Base-by-base conservation (phyloP, 306 rosid genomes). In the Casuarina glauca region DNA sequence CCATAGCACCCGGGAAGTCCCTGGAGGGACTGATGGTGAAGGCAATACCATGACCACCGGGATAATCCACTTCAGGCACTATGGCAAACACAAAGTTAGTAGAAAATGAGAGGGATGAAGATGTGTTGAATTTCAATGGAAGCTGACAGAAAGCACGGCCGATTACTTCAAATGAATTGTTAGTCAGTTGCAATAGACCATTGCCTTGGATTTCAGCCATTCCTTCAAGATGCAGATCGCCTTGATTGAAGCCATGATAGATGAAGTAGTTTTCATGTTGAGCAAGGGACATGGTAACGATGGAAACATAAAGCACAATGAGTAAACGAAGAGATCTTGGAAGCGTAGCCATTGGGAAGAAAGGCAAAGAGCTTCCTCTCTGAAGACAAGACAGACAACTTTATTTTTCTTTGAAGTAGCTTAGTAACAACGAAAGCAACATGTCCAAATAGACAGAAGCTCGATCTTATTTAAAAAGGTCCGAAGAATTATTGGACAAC, bases 1-100 rank as follows among this genome's bases (percentile, higher is more conserved):
- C 42, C 48, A 38, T 4, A 26, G 80, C 82, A 6, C 26, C 73
- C 1, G 79, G 68, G 60, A 82, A 69, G 54, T 70, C 74, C 39
- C 10, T 67, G 3, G 61, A 53, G 26, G 88, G 88, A 57, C 79
- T 43, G 48, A 85, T 44, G 19, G 61, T 62, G 63, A 85, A 82
- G 45, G 70, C 72, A 4, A 82, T 38, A 17, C 84, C 86, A 49
- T 82, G 81, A 79, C 74, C 81, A 2, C 79, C 17, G 8, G 51
- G 51, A 9, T 3, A 36, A 12, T 43, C 62, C 35, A 58, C 3
- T 17, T 7, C 13, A 20, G 39, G 15, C 7, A 58, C 36, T 8
- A 58, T 58, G 32, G 39, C 64, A 58, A 58, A 58, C 35, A 58
- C 39, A 58, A 20, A 26, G 39, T 58, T 26, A 3, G 64, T 58